Evolutionary conservation across 2,329 filamentous ascomycete genomes (phyloP).

Genomic region (Neopestalotiopsis rosae): DNA sequence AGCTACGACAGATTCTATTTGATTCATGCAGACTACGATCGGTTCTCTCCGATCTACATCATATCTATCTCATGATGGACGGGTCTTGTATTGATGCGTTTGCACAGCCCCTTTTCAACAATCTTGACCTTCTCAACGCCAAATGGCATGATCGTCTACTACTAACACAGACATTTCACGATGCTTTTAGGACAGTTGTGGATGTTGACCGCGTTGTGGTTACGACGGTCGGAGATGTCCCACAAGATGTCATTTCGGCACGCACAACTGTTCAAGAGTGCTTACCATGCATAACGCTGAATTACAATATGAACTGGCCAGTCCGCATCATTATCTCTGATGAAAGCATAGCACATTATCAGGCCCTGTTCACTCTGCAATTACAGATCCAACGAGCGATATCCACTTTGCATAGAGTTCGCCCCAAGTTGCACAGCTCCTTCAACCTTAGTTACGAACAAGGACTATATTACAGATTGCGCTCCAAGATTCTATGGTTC

Average conservation of each 20-base stretch:
- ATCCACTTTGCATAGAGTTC: conserved; percentile 65
- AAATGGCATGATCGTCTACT: conserved; percentile 83
- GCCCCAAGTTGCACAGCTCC: conserved; percentile 48
- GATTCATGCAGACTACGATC: conserved; percentile 69
- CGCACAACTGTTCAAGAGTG: conserved; percentile 64
- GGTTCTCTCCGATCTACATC: conserved; percentile 70
- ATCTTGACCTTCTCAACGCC: conserved; percentile 65
- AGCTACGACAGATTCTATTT: conserved; percentile 71
- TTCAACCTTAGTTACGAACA: conserved; percentile 46
- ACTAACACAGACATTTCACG: conserved; percentile 78
- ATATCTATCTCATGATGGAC: conserved; percentile 79
- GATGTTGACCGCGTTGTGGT: conserved; percentile 69
- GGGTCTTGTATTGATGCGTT: conserved; percentile 71
- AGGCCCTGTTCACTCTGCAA: conserved; percentile 75
- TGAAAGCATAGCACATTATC: conserved; percentile 69
- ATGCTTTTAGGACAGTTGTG: conserved; percentile 66
- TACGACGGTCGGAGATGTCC: conserved; percentile 49
- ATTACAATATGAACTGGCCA: conserved; percentile 72
- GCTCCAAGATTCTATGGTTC: conserved; percentile 79
- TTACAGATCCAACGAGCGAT: conserved; percentile 78
- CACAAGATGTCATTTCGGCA: conserved; percentile 49
- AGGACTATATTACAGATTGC: conserved; percentile 62
- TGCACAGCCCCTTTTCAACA: conserved; percentile 73
- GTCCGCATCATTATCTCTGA: conserved; percentile 75
- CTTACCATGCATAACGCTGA: conserved; percentile 67